A percentile compares a stretch with the other conserved stretches of the same genome.
These are phyloP conservation scores for Schwanniomyces sp. DNA, from an alignment of 805 yeast species.

Conservation along the genomic window DNA sequence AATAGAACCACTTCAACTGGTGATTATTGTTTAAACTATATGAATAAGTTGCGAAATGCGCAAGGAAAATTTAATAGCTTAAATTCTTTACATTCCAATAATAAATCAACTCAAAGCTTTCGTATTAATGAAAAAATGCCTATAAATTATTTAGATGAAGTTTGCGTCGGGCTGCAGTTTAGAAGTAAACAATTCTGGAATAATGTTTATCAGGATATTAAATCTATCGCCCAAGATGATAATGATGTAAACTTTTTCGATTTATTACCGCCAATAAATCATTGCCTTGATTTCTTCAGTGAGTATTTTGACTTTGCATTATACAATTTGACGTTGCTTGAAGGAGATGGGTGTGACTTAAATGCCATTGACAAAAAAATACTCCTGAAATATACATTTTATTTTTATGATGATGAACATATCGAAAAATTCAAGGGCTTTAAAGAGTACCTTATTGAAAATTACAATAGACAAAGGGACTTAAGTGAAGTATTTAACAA, in stretches of 20 bases:
- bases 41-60: not conserved
- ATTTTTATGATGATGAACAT: conserved; percentile 21
- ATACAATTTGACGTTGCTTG: conserved; percentile 10
- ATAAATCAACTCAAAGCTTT: not conserved
- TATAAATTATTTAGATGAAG: not conserved
- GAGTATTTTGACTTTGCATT: conserved; percentile 24
- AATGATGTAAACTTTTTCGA: conserved; percentile 14
- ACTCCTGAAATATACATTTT: conserved; percentile 7
- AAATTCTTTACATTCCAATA: not conserved
- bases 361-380: not conserved
- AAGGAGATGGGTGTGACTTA: not conserved
- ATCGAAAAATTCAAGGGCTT: conserved; percentile 17
- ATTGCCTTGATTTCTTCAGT: conserved; percentile 16
- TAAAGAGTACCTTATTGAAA: conserved; percentile 6
- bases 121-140: not conserved
- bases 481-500: conserved; percentile 8
- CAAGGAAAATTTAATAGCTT: not conserved
- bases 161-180: conserved; percentile 6
- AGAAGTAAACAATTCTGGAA: conserved; percentile 26
- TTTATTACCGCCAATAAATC: conserved; percentile 16
- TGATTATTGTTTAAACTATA: not conserved
- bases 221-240: conserved; percentile 15
- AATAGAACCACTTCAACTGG: not conserved
- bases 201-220: conserved; percentile 29
- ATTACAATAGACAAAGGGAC: conserved; percentile 5